Evolutionary conservation across 306 rosid genomes (phyloP).

Genomic region (Hylodesmum podocarpum): DNA sequence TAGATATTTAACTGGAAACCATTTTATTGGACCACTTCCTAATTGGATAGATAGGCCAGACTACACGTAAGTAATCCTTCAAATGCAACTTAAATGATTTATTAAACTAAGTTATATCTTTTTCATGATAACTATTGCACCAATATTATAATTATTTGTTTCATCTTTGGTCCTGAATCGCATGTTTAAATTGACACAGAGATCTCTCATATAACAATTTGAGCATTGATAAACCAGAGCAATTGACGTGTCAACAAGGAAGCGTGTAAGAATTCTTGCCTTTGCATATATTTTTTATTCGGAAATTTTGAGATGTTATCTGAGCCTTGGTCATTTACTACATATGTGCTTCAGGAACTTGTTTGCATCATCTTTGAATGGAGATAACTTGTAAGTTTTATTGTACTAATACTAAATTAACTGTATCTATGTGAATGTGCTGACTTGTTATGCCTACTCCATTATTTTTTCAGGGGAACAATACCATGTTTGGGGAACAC

Average conservation of each 20-base stretch:
- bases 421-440: not conserved
- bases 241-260: constrained; percentile 42
- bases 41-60: constrained; percentile 37
- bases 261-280: constrained; percentile 47
- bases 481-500: constrained; percentile 46
- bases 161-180: constrained; percentile 6
- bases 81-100: constrained; percentile 4
- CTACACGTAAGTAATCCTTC: constrained; percentile 47
- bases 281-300: not conserved
- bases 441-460: constrained; percentile 30
- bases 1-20: constrained; percentile 76
- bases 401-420: not conserved
- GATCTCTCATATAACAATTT: constrained; percentile 76
- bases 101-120: not conserved
- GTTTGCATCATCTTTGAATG: constrained; percentile 39
- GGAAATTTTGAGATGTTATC: constrained; percentile 3
- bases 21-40: constrained; percentile 57
- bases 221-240: constrained; percentile 23
- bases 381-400: constrained; percentile 34
- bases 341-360: constrained; percentile 37
- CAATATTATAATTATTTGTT: not conserved
- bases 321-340: constrained; percentile 2
- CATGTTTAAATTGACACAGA: constrained; percentile 37
- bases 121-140: not conserved
- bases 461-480: constrained; percentile 38